phyloP scores from a whole-genome alignment of 2,329 filamentous ascomycete species.

The Trichoderma pleuroti region DNA sequence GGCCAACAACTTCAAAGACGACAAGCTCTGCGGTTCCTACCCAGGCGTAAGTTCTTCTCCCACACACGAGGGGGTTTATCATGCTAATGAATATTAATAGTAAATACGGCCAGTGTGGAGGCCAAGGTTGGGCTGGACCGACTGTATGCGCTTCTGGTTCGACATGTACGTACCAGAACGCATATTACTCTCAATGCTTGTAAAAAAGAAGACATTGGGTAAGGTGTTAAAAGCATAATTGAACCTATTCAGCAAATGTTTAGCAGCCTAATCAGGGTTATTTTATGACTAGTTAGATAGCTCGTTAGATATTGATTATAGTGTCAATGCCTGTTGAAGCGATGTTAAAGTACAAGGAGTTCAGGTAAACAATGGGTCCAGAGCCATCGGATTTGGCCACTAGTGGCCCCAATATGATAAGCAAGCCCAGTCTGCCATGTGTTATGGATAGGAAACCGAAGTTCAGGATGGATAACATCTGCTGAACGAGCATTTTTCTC shows the following conservation, averaged over 20 bases:
- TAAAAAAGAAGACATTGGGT: not conserved
- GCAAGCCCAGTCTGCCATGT: not conserved
- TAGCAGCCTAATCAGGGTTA: not conserved
- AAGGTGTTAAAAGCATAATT: not conserved
- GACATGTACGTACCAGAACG: not conserved
- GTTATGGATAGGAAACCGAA: not conserved
- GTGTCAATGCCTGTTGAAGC: not conserved
- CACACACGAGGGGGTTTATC: not conserved
- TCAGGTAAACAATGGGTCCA: not conserved
- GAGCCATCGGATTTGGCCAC: not conserved
- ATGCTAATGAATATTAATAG: not conserved
- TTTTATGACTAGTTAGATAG: not conserved
- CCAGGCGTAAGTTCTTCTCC: not conserved
- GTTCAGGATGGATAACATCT: not conserved
- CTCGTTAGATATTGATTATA: not conserved
- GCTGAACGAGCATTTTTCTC: not conserved
- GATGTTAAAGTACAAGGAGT: not conserved
- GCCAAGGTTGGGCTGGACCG: not conserved
- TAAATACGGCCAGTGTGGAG: slow-evolving; percentile 12
- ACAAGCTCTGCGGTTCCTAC: not conserved
- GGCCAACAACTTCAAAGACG: slow-evolving; percentile 6
- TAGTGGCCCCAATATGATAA: not conserved
- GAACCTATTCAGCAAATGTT: not conserved
- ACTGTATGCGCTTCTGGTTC: slow-evolving; percentile 5
- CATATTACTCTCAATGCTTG: slow-evolving; percentile 15